These are phyloP conservation scores for Euphorbia pulcherrima DNA, from an alignment of 345 rosid species.

Conservation along the genomic window DNA sequence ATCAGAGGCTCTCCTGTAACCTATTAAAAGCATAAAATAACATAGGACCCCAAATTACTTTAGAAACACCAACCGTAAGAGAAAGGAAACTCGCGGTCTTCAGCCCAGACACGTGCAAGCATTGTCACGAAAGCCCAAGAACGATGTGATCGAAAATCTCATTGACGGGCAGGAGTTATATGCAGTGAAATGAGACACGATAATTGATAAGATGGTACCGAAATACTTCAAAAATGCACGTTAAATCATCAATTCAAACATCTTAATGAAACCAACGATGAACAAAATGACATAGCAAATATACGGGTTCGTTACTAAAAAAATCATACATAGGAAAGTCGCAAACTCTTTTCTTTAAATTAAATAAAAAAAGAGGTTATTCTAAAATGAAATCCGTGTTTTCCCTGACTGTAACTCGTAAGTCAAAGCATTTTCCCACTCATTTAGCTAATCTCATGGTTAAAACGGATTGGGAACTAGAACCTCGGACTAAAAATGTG, in stretches of 20 bases:
- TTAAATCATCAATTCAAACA: neutral
- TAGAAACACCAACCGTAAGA: neutral
- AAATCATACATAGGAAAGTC: too few species aligned
- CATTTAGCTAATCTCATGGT: too few species aligned
- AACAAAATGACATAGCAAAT: neutral
- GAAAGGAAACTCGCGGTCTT: neutral
- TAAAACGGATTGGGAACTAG: neutral
- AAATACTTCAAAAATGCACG: neutral
- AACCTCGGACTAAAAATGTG: neutral
- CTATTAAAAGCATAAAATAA: slow-evolving; percentile 27
- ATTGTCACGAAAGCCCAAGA: neutral
- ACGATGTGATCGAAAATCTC: neutral
- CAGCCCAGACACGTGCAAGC: neutral
- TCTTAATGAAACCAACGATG: neutral
- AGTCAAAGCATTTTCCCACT: too few species aligned
- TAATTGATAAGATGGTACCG: neutral
- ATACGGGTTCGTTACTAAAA: too few species aligned
- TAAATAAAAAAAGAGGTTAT: too few species aligned
- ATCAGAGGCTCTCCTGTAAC: slow-evolving; percentile 85
- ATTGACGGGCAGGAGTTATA: neutral
- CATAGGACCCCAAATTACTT: neutral
- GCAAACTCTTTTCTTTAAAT: too few species aligned
- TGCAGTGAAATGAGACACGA: neutral
- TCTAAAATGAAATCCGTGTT: too few species aligned
- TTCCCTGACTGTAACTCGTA: too few species aligned